A percentile compares a stretch with the other conserved stretches of the same genome.
These are phyloP conservation scores for Viola pubescens DNA, from an alignment of 441 rosid species.

Conservation along the genomic window DNA sequence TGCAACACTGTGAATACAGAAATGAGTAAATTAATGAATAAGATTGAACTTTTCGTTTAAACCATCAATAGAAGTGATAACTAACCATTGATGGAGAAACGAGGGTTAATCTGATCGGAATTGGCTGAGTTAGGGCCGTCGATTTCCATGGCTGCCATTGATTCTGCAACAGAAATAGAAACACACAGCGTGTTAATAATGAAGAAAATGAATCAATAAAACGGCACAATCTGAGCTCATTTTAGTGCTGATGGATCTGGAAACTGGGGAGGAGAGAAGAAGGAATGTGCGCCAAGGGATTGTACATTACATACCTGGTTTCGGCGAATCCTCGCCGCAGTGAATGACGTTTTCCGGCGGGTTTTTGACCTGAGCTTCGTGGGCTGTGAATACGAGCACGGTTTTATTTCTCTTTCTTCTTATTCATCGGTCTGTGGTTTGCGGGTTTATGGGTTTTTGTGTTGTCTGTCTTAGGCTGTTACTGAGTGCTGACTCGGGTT, in stretches of 20 bases:
- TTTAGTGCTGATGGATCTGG: not conserved
- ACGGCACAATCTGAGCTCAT: not conserved
- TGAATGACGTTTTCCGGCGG: not conserved
- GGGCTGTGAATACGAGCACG: too few species aligned
- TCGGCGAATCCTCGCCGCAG: not conserved
- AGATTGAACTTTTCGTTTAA: not conserved
- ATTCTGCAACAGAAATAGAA: slow-evolving; percentile 1
- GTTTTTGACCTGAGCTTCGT: not conserved
- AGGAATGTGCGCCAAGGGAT: not conserved
- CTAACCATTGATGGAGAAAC: slow-evolving; percentile 74
- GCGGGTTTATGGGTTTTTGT: too few species aligned
- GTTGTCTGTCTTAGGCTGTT: too few species aligned
- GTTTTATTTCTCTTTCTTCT: too few species aligned
- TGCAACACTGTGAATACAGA: slow-evolving; percentile 62
- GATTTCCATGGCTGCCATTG: slow-evolving; percentile 58
- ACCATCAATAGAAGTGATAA: not conserved
- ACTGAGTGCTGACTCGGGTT: too few species aligned
- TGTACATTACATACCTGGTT: not conserved
- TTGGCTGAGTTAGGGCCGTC: slow-evolving; percentile 48
- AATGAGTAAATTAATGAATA: slow-evolving; percentile 2
- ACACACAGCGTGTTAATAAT: not conserved
- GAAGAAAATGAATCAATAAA: not conserved
- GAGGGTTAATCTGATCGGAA: slow-evolving; percentile 57
- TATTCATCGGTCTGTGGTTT: too few species aligned
- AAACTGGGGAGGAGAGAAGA: not conserved